Evolutionary conservation across 2,329 filamentous ascomycete species (phyloP).

Genomic region (Phaeosphaeria sp.): DNA sequence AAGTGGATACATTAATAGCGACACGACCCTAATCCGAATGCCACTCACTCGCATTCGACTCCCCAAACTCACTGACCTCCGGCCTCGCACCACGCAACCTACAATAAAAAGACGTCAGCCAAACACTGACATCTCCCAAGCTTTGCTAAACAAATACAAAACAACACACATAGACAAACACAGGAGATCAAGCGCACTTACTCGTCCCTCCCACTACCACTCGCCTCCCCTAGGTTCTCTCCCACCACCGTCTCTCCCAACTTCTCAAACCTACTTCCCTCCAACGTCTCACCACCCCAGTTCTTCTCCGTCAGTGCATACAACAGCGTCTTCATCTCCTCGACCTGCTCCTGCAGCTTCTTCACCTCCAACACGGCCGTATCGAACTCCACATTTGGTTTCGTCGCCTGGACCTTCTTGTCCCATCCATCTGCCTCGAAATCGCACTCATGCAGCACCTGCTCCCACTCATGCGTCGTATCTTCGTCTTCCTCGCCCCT

Average conservation of each 20-base stretch:
- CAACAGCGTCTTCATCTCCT: conserved; percentile 53
- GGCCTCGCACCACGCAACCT: neutral
- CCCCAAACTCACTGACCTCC: conserved; percentile 27
- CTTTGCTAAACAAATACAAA: neutral
- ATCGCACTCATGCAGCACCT: conserved; percentile 73
- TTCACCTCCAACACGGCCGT: conserved; percentile 71
- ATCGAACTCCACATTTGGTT: conserved; percentile 83
- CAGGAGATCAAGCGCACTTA: conserved; percentile 15
- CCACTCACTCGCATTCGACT: conserved; percentile 29
- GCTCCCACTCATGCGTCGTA: conserved; percentile 90
- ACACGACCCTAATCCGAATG: conserved; percentile 17
- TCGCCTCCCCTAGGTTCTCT: conserved; percentile 30
- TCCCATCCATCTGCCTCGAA: conserved; percentile 86
- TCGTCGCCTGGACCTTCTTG: conserved; percentile 76
- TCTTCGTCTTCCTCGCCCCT: conserved; percentile 91
- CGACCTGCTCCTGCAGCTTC: conserved; percentile 53
- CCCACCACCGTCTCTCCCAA: conserved; percentile 18
- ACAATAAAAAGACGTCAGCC: neutral
- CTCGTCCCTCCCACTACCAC: conserved; percentile 25
- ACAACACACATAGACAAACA: conserved; percentile 4
- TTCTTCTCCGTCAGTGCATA: conserved; percentile 30
- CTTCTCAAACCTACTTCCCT: conserved; percentile 33
- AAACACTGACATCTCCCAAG: conserved; percentile 2
- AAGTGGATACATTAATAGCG: too few species aligned
- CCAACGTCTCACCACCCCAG: conserved; percentile 42